Percentiles rank a stretch among this genome's conserved stretches.
These are phyloP conservation scores for Ceratobasidium sp. DNA, from an alignment of 1,284 basidiomycete species.

Conservation along the genomic window DNA sequence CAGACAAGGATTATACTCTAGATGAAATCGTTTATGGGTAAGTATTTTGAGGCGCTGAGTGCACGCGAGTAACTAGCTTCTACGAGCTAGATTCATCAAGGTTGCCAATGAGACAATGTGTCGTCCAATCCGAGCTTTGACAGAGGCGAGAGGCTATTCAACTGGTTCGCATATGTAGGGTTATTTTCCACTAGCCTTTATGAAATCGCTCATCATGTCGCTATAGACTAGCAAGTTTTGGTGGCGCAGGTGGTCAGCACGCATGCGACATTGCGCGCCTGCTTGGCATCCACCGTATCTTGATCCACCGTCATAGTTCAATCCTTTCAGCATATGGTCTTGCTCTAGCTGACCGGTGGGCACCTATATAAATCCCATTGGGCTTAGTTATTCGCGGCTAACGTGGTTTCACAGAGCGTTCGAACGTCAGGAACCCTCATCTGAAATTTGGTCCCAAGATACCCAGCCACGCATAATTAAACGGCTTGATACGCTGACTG, in stretches of 20 bases:
- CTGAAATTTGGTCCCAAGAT: conserved; percentile 70
- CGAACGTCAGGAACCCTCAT: conserved; percentile 87
- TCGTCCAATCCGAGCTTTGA: conserved; percentile 88
- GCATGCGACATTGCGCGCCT: conserved; percentile 86
- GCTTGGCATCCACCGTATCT: conserved; percentile 81
- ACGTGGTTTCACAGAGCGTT: conserved; percentile 62
- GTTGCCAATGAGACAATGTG: conserved; percentile 96
- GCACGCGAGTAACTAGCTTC: conserved; percentile 13
- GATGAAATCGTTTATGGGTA: conserved; percentile 92
- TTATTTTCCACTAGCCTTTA: no score
- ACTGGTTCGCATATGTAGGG: conserved; percentile 81
- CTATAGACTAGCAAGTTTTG: conserved; percentile 82
- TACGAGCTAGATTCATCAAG: conserved; percentile 75
- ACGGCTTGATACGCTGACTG: conserved; percentile 72
- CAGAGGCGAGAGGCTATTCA: conserved; percentile 88
- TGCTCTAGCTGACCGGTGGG: conserved; percentile 83
- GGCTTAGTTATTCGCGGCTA: no score
- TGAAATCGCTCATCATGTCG: no score
- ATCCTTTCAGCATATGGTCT: conserved; percentile 91
- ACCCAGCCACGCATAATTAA: conserved; percentile 61
- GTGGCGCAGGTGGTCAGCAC: conserved; percentile 91
- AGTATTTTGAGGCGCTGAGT: background rate
- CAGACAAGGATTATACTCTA: conserved; percentile 64
- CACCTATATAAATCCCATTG: no score
- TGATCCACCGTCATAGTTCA: conserved; percentile 86